Evolutionary conservation across 441 rosid species (phyloP).

Genomic region (Populus hybrid): DNA sequence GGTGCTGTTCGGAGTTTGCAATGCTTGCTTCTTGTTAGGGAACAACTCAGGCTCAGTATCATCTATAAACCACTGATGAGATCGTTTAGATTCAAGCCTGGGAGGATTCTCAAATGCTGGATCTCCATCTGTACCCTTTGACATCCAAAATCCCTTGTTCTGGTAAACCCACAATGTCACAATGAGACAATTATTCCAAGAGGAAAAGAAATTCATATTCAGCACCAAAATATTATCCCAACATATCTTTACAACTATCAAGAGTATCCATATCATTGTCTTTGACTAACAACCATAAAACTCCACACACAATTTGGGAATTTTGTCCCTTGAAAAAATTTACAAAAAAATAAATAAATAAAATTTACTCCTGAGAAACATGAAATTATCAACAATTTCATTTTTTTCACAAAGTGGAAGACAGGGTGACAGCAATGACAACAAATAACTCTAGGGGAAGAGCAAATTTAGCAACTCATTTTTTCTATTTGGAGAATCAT

Average conservation of each 20-base stretch:
- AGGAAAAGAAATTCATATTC: neutral
- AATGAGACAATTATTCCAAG: neutral
- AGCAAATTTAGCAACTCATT: neutral
- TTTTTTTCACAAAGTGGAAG: neutral
- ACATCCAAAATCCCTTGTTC: slow-evolving; percentile 58
- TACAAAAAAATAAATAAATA: neutral
- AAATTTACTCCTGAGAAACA: neutral
- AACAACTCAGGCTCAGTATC: slow-evolving; percentile 45
- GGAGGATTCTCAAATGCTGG: slow-evolving; percentile 46
- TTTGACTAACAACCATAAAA: neutral
- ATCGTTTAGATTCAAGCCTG: slow-evolving; percentile 48
- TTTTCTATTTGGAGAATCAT: neutral
- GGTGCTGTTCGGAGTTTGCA: slow-evolving; percentile 34
- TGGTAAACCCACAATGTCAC: slow-evolving; percentile 23
- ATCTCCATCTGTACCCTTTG: slow-evolving; percentile 47
- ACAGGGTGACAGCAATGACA: neutral
- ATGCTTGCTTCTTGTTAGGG: slow-evolving; percentile 65
- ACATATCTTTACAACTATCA: neutral
- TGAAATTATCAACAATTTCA: neutral
- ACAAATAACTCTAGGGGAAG: neutral
- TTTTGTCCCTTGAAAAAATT: neutral
- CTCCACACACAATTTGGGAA: neutral
- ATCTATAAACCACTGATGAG: slow-evolving; percentile 67
- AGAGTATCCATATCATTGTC: neutral
- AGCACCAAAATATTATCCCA: neutral